phyloP scores from a whole-genome alignment of 495 filamentous ascomycete species.

The Xylaria acuta region DNA sequence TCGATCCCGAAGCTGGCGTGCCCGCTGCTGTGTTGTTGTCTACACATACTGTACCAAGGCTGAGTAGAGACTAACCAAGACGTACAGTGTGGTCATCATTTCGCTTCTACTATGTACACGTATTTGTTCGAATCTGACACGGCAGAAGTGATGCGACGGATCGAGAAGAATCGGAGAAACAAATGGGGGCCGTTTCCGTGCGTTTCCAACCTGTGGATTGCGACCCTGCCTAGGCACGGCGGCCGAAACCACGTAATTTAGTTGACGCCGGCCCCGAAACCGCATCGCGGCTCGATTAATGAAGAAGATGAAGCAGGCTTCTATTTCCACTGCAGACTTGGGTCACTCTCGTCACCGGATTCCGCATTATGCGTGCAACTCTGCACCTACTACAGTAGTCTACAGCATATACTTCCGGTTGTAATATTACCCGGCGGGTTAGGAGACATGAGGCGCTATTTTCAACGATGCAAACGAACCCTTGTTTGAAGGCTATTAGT shows the following conservation, averaged over 20 bases:
- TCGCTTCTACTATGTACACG: not conserved
- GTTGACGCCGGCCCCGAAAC: conserved; percentile 15
- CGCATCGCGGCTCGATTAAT: conserved; percentile 13
- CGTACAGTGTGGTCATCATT: conserved; percentile 1
- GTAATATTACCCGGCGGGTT: conserved; percentile 15
- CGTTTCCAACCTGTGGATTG: conserved; percentile 10
- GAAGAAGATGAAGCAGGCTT: not conserved
- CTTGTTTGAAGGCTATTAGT: conserved; percentile 10
- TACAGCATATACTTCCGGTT: not conserved
- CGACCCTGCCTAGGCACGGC: conserved; percentile 5
- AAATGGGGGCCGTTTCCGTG: conserved; percentile 20
- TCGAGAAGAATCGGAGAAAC: conserved; percentile 6
- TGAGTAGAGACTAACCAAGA: too few species aligned
- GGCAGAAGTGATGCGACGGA: not conserved
- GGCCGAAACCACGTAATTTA: conserved; percentile 12
- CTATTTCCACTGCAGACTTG: not conserved
- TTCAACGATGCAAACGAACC: conserved; percentile 8
- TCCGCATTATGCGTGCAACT: conserved; percentile 3
- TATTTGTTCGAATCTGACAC: too few species aligned
- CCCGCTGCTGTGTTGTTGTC: not conserved
- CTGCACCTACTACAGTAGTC: not conserved
- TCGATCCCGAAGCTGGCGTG: not conserved
- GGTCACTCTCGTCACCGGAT: not conserved
- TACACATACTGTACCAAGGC: not conserved
- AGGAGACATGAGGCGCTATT: conserved; percentile 12